Percentiles rank a stretch among this genome's conserved stretches.
phyloP scores from a whole-genome alignment of 306 rosid species.

The Quercus wislizeni region DNA sequence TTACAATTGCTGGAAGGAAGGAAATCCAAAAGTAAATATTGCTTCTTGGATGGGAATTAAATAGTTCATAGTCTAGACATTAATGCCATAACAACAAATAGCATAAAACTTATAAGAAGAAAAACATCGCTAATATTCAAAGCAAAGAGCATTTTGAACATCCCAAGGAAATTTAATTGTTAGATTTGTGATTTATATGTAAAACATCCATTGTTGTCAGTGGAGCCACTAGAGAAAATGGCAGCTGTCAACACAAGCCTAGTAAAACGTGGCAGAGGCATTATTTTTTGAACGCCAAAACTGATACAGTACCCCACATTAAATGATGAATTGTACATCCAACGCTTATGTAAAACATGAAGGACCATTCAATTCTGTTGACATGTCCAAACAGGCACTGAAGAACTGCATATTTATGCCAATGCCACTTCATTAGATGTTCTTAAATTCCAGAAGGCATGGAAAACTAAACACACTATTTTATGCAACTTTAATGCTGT shows the following conservation, averaged over 20 bases:
- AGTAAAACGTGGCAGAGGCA: neutral
- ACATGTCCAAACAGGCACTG: neutral
- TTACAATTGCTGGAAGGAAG: constrained; percentile 84
- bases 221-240: neutral
- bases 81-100: constrained; percentile 8
- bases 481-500: neutral
- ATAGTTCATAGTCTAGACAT: constrained; percentile 17
- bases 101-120: neutral
- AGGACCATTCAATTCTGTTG: neutral
- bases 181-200: neutral
- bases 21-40: constrained; percentile 91
- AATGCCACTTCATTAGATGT: neutral
- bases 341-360: neutral
- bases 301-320: neutral
- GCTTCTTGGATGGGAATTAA: constrained; percentile 60
- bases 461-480: neutral
- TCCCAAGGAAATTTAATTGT: neutral
- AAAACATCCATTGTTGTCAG: neutral
- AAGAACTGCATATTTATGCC: neutral
- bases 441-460: neutral
- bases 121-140: neutral
- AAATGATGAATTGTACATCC: neutral
- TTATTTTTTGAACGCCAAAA: neutral
- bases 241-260: neutral
- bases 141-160: neutral